Conservation (phyloP, 2,329 filamentous ascomycete species). For the Pestalotiopsis sp. region DNA sequence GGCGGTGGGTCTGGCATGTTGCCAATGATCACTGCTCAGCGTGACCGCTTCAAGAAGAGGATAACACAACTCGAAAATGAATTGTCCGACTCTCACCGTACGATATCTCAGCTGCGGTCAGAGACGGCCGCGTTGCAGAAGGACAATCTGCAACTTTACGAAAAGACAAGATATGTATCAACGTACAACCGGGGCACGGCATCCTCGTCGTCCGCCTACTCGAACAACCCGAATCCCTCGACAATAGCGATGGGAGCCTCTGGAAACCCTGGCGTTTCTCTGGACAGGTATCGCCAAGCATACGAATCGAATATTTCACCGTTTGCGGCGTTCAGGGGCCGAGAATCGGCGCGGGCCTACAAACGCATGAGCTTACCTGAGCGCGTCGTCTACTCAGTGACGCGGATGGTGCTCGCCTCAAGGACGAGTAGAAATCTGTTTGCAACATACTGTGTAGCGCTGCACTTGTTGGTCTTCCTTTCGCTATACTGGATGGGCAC, state of each 20-base stretch:
- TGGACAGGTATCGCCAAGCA: conserved; percentile 86
- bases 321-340: conserved; percentile 92
- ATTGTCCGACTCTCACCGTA: conserved; percentile 79
- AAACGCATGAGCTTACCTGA: conserved; percentile 93
- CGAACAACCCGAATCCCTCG: conserved; percentile 74
- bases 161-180: conserved; percentile 95
- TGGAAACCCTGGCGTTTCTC: conserved; percentile 62
- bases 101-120: conserved; percentile 82
- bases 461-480: conserved; percentile 86
- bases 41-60: conserved; percentile 97
- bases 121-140: conserved; percentile 92
- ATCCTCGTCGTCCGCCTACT: conserved; percentile 66
- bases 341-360: conserved; percentile 88
- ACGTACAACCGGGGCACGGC: conserved; percentile 78
- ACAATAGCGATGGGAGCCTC: conserved; percentile 63
- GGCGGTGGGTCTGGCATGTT: conserved; percentile 85
- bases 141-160: conserved; percentile 94
- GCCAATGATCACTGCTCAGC: conserved; percentile 97
- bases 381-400: conserved; percentile 86
- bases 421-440: conserved; percentile 92
- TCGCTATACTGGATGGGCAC: conserved; percentile 85
- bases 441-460: conserved; percentile 83
- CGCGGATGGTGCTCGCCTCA: conserved; percentile 87
- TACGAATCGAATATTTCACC: conserved; percentile 96
- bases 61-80: conserved; percentile 90